Conservation (phyloP, 2,329 filamentous ascomycete genomes). For the Stachybotrys chartarum region DNA sequence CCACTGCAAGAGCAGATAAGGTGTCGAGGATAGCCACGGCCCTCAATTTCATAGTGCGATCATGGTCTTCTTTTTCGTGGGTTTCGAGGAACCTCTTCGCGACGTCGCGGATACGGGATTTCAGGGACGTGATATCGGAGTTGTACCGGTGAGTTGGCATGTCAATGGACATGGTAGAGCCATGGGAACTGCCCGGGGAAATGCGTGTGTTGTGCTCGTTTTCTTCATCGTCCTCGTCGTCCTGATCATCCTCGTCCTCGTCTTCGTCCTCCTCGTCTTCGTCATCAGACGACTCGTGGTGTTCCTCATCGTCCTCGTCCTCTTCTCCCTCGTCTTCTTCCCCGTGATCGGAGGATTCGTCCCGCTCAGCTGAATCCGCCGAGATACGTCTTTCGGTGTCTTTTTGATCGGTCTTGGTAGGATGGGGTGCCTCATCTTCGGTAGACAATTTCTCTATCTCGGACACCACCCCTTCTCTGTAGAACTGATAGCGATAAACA, state of each 20-base stretch:
- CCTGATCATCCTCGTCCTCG: conserved; percentile 30
- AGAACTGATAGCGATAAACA: conserved; percentile 93
- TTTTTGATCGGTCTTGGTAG: conserved; percentile 10
- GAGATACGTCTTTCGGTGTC: conserved; percentile 2
- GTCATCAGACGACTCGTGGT: conserved; percentile 20
- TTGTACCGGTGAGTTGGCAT: conserved; percentile 41
- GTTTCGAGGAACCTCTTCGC: conserved; percentile 78
- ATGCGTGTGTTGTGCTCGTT: conserved; percentile 42
- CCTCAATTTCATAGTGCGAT: conserved; percentile 68
- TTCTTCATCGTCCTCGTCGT: conserved; percentile 37
- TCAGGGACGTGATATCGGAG: conserved; percentile 47
- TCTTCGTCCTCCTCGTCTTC: conserved; percentile 22
- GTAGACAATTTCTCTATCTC: conserved; percentile 79
- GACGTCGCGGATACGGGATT: conserved; percentile 61
- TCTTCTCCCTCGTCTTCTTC: conserved; percentile 13
- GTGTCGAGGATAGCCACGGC: conserved; percentile 68
- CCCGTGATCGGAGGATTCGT: background rate
- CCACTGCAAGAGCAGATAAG: conserved; percentile 62
- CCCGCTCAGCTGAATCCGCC: background rate
- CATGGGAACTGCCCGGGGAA: conserved; percentile 61
- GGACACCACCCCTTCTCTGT: conserved; percentile 89
- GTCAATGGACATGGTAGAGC: conserved; percentile 58
- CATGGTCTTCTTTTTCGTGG: conserved; percentile 70
- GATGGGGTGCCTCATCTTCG: conserved; percentile 23
- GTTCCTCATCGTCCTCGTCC: conserved; percentile 19